Evolutionary conservation across 75 land plant genomes (phyloP).

Genomic region (Pseudotsuga menziesii): DNA sequence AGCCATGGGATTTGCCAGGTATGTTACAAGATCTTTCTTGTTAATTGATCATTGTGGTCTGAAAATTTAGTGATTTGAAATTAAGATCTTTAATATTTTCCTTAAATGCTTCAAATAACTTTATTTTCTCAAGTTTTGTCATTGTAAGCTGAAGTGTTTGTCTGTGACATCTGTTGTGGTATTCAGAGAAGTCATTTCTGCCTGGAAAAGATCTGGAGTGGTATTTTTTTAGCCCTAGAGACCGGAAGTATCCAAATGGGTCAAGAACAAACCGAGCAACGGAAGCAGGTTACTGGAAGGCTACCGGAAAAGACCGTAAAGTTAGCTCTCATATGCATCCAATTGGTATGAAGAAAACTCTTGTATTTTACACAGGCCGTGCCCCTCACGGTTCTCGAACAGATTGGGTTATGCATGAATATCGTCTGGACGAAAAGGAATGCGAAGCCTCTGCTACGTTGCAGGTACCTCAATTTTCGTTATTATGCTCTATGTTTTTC

Average conservation of each 20-base stretch:
- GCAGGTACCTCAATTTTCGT: no score
- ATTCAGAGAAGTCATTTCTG: no score
- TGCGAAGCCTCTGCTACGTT: background rate
- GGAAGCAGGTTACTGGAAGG: slow-evolving; percentile 3
- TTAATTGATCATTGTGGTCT: no score
- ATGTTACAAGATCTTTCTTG: no score
- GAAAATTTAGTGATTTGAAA: no score
- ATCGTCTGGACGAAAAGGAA: slow-evolving; percentile 5
- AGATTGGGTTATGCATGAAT: slow-evolving; percentile 18
- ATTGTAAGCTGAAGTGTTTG: no score
- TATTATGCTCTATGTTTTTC: no score
- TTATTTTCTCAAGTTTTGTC: no score
- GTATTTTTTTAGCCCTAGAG: slow-evolving; percentile 12
- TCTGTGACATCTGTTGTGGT: no score
- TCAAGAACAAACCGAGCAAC: slow-evolving; percentile 15
- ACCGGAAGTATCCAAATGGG: slow-evolving; percentile 12
- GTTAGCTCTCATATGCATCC: background rate
- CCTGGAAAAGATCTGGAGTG: slow-evolving; percentile 9
- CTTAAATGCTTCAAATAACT: no score
- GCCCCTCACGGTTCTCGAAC: slow-evolving; percentile 18
- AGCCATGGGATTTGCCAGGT: slow-evolving; percentile 9
- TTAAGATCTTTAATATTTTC: no score
- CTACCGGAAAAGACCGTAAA: slow-evolving; percentile 7
- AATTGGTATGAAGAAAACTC: slow-evolving; percentile 14
- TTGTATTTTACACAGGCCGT: slow-evolving; percentile 19